Evolutionary conservation across 352 stramenopile species (phyloP), one percentile per base, ranked within the genome.

Genomic region (Globisporangium echinulatum): DNA sequence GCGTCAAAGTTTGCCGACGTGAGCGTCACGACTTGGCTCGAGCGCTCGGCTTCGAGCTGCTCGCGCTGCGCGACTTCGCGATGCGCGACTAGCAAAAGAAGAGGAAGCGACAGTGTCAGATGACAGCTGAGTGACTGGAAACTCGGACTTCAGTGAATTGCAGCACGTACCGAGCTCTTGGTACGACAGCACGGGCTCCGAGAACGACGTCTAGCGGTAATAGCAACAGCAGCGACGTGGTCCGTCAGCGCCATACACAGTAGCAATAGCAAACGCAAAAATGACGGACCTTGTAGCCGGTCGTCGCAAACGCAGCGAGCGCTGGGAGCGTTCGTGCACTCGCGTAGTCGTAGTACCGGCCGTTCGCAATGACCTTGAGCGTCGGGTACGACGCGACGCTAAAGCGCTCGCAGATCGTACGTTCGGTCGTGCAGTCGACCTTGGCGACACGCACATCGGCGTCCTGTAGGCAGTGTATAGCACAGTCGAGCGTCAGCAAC

Each of bases 311-410:
- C 13, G 79, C 59, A 10, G 76, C 65, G 63, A 94, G 81, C 52
- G 70, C 60, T 11, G 75, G 49, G 48, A 74, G 70, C 38, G 91
- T 80, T 37, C 85, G 85, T 46, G 70, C 65, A 47, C 79, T 77
- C 10, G 73, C 69, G 66, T 92, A 94, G 62, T 92, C 85, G 68
- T 82, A 91, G 17, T 74, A 87, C 43, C 73, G 74, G 43, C 79
- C 79, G 19, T n/a, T 49, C 7, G 72, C 49, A 49, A 94, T 69
- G 19, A 90, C 79, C 67, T 92, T 92, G 49, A 94, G 69, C 42
- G 85, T 92, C 48, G 85, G 85, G 66, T 94, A 94, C 38, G 80
- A 91, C 55, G 81, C 72, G 52, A 94, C 79, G 40, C 80, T 71
- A 58, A 94, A 89, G 66, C 85, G 85, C 59, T 89, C 82, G 63